Base-by-base conservation (phyloP, 371 early-diverging fungal genomes). In the Mortierella sp. region DNA sequence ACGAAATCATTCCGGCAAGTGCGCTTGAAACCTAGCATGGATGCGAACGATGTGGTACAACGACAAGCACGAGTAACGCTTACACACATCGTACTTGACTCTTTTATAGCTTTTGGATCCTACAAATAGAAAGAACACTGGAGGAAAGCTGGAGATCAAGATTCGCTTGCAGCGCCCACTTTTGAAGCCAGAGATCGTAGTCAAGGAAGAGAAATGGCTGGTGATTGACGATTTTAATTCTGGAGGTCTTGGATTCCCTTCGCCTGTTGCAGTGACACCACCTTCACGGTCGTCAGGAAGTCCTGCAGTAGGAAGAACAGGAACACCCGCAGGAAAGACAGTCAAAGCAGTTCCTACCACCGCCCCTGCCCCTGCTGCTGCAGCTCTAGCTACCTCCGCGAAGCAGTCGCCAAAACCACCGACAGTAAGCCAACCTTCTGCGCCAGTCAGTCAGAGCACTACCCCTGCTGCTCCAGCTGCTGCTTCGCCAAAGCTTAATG, bases 121-220 rank as follows among this genome's bases (percentile, higher is more conserved):
- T 14, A 58, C 75, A 0, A 93, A 91, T 75, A 91, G 96, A n/a
- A 91, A 90, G 73, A 84, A 88, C 45, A 93, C 93, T 3, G 96
- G 96, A 38, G 97, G 93, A 8, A 93, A 92, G 75, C 74, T 97
- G 52, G 94, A 96, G 73, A 70, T 97, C 34, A 84, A 90, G 63
- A 82, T 97, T 24, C 91, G 94, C 45, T 52, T 97, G 45, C 91
- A 94, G 57, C 90, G 89, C 47, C 96, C 97, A 0, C 80, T 97
- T 26, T 57, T 88, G 16, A 92, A 91, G 24, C 90, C 92, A 8
- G 95, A 96, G 71, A 89, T 94, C 63, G 90, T 91, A 0, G 81
- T 89, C 57, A 90, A 92, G 78, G 90, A 90, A 11, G 94, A 95
- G 75, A 91, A 92, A 72, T 97, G 97, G 97, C 77, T 96, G 11